Evolutionary conservation across 1,284 basidiomycete species (phyloP), one percentile per base, ranked within the genome.

Genomic region (Leccinum fallax): DNA sequence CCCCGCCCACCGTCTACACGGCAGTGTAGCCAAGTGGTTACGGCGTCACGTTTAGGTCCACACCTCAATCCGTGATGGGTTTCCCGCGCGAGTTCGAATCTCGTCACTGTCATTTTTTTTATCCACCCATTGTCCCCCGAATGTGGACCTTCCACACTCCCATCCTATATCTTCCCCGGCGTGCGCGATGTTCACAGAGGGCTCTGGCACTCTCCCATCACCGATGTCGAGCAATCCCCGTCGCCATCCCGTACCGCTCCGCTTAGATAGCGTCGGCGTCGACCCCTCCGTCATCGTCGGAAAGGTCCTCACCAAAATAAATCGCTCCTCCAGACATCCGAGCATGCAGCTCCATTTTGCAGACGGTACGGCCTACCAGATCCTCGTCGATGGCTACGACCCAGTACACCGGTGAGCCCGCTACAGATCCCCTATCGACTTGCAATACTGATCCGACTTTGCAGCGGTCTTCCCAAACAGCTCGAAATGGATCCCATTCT

Each of bases 21-120:
- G 82, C 80, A 83, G 80, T 82, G 82, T 83, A 83, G 82, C 81
- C 82, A 83, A 83, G 81, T 83, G 81, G 81, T 83, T 83, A 83
- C 81, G 82, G 81, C 82, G 81, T 83, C 80, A 82, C 81, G 81
- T 83, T 83, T 83, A 83, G 81, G 81, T 76, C 65, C 53, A 51
- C 53, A 57, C 61, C 72, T 28, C 66, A 76, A 76, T 76, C 81
- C 81, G 82, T 82, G 80, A 83, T 83, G 82, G 82, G 81, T 81
- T 80, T 81, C 73, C 82, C 82, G 80, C 81, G 81, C 82, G 81
- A 83, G 81, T 83, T 83, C 81, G 81, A 83, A 83, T 83, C 81
- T 83, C 81, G 82, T 83, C 82, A 83, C 80, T 82, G 80, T 82
- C 80, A 82, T 53, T 24, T 59, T 59, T 57, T 75, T 71, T 69